Evolutionary conservation across 805 yeast genomes (phyloP).

Genomic region (Blastobotrys parvus): DNA sequence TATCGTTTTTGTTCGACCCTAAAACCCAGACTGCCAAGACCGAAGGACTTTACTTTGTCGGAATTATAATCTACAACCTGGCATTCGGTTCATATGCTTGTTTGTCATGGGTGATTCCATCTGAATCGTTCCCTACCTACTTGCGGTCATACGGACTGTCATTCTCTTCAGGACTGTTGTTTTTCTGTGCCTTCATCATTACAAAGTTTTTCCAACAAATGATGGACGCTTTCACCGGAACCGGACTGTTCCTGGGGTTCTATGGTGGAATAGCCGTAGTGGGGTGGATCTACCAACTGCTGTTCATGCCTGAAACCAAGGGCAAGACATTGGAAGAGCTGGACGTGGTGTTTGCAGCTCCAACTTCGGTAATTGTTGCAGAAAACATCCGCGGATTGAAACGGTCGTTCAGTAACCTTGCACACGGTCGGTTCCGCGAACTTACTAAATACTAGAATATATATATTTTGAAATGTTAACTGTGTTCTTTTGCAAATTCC

Average conservation of each 20-base stretch:
- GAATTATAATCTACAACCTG: conserved; percentile 54
- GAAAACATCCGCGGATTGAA: too few relatives aligned
- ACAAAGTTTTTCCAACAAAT: conserved; percentile 55
- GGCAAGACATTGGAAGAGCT: conserved; percentile 32
- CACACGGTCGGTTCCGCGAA: too few relatives aligned
- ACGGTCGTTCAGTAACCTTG: too few relatives aligned
- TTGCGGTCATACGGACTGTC: conserved; percentile 61
- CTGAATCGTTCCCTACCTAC: conserved; percentile 53
- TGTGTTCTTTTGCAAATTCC: too few relatives aligned
- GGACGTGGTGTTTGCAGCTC: conserved; percentile 37
- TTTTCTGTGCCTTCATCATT: conserved; percentile 55
- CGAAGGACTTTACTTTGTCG: conserved; percentile 53
- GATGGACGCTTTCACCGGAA: conserved; percentile 48
- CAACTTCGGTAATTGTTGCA: conserved; percentile 55
- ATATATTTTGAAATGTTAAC: too few relatives aligned
- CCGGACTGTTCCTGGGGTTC: conserved; percentile 58
- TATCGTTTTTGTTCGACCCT: conserved; percentile 37
- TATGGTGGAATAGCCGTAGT: conserved; percentile 58
- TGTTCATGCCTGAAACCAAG: conserved; percentile 20
- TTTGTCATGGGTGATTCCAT: conserved; percentile 61
- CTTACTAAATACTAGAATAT: too few relatives aligned
- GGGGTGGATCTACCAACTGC: conserved; percentile 33
- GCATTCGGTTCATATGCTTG: conserved; percentile 62
- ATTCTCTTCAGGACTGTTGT: conserved; percentile 45
- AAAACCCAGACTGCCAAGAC: conserved; percentile 39